Conservation (phyloP, 495 filamentous ascomycete species). For the Annulohypoxylon stygium region DNA sequence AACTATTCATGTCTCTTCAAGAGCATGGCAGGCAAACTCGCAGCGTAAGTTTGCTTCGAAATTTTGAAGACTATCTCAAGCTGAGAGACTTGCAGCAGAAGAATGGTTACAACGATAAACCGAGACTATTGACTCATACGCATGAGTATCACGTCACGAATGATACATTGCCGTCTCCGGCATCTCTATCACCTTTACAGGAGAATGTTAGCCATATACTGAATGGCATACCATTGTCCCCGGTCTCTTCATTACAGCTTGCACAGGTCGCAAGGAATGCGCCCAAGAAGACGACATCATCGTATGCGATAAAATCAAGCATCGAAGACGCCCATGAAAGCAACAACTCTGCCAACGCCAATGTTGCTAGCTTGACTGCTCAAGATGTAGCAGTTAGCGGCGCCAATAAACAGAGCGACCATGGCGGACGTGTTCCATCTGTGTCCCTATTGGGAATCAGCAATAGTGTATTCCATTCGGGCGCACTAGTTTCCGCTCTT, state of each 20-base stretch:
- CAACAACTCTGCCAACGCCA: not conserved
- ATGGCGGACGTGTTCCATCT: not conserved
- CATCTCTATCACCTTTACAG: not conserved
- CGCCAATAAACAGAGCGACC: not conserved
- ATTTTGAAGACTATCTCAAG: not conserved
- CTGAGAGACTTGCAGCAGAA: constrained; percentile 34
- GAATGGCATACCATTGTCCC: not conserved
- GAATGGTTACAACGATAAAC: not conserved
- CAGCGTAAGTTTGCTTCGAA: constrained; percentile 12
- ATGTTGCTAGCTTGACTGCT: not conserved
- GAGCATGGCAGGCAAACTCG: not conserved
- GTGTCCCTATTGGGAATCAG: not conserved
- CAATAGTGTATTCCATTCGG: not conserved
- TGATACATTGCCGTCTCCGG: not conserved
- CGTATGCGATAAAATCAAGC: not conserved
- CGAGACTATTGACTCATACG: not conserved
- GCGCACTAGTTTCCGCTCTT: not conserved
- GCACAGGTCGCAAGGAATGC: not conserved
- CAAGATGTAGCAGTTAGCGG: not conserved
- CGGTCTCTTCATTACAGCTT: not conserved
- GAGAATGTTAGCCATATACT: no score
- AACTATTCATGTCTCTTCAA: not conserved
- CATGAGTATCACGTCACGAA: not conserved
- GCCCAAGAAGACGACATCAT: not conserved
- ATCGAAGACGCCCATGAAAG: not conserved